Conservation (phyloP, 148 eudicot genomes). For the Dysphania ambrosioides region DNA sequence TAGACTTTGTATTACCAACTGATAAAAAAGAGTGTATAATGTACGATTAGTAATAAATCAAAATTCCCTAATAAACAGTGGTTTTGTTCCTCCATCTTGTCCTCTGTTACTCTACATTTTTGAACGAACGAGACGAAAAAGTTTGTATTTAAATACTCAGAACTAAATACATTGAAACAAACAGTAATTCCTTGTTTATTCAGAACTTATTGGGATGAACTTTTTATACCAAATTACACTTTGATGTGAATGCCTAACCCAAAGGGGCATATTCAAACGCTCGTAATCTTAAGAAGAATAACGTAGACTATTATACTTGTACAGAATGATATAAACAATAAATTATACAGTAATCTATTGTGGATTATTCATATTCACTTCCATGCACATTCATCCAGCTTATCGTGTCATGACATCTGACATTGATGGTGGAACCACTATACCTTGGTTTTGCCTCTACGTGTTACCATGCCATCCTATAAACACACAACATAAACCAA, state of each 20-base stretch:
- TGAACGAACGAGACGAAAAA: too few relatives aligned
- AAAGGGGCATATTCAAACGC: too few relatives aligned
- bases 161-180: too few relatives aligned
- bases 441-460: constrained; percentile 27
- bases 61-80: background rate
- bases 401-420: constrained; percentile 33
- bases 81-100: background rate
- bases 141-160: too few relatives aligned
- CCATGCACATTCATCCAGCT: background rate
- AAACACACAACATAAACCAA: background rate
- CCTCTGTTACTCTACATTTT: background rate
- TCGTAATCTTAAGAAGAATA: too few relatives aligned
- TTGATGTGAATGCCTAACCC: too few relatives aligned
- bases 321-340: too few relatives aligned
- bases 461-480: constrained; percentile 38
- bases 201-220: too few relatives aligned
- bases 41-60: background rate
- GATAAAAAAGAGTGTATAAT: background rate
- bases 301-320: too few relatives aligned
- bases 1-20: background rate
- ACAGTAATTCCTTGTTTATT: too few relatives aligned
- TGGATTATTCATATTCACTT: background rate
- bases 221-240: too few relatives aligned
- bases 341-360: background rate
- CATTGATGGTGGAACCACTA: constrained; percentile 29